Evolutionary conservation across 176 grass and related monocot species (phyloP), one percentile per base, ranked within the genome.

Genomic region (Cenchrus purpureus): DNA sequence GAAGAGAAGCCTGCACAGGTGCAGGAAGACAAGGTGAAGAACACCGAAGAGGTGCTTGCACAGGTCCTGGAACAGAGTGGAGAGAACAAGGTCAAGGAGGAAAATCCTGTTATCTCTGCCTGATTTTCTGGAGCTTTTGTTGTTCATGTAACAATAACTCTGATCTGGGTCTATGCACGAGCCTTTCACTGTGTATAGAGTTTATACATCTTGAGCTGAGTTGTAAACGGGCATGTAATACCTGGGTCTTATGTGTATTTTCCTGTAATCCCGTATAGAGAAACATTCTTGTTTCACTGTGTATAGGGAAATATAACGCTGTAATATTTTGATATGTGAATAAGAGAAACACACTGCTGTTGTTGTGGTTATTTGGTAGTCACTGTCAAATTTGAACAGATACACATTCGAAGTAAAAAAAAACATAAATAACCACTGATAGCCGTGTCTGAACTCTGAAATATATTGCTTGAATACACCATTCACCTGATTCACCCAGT

Each of bases 1-100:
- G 84, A 79, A 60, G 88, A 86, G 50, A 86, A 83, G 79, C 73
- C 74, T 68, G 53, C 71, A 31, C 76, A 62, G 10, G 50, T 34
- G 49, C 37, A 74, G 44, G 72, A 89, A 77, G 32, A 83, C 17
- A 77, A 86, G 48, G 60, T 48, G 16, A 78, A 57, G 20, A 34
- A 63, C 7, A 67, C 56, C 57, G 83, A 60, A 60, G 81, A 82
- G 14, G 73, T 60, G n/a, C 42, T 58, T 68, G 77, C 71, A 34
- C 32, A 68, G 20, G 25, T 16, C 11, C 19, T 67, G 32, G 72
- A 67, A 67, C 29, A 67, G 14, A 22, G 49, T 66, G 73, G 14
- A 16, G 73, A 67, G 34, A 37, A 15, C 73, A 77, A 77, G 50
- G 62, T 16, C 61, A 77, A 40, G 57, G 69, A 71, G 56, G 71